phyloP scores from a whole-genome alignment of 2,329 filamentous ascomycete genomes.

The Canariomyces notabilis region DNA sequence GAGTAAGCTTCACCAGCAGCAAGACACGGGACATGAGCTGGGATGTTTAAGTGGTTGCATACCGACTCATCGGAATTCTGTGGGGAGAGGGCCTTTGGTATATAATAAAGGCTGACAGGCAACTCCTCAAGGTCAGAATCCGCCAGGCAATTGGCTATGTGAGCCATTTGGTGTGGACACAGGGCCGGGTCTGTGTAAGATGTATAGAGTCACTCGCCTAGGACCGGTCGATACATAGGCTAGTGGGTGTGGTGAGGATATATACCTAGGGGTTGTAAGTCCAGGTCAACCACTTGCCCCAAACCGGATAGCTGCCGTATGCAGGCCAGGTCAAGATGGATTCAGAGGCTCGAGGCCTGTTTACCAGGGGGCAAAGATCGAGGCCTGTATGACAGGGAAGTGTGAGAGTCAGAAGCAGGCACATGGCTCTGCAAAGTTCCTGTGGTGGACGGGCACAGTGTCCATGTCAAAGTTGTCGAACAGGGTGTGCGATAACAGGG shows the following conservation, averaged over 20 bases:
- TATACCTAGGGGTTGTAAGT: slow-evolving; percentile 29
- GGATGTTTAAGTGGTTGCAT: slow-evolving; percentile 32
- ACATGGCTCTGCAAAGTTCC: slow-evolving; percentile 8
- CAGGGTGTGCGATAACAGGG: neutral
- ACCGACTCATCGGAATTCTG: slow-evolving; percentile 43
- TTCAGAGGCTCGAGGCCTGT: slow-evolving; percentile 13
- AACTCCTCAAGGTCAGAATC: slow-evolving; percentile 41
- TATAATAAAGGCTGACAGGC: slow-evolving; percentile 39
- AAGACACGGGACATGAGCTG: slow-evolving; percentile 4
- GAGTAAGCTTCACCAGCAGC: slow-evolving; percentile 24
- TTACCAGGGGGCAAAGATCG: slow-evolving; percentile 12
- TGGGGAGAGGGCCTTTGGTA: slow-evolving; percentile 46
- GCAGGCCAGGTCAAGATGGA: slow-evolving; percentile 17
- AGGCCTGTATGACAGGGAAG: slow-evolving; percentile 13
- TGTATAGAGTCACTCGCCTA: slow-evolving; percentile 22
- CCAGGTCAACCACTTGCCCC: slow-evolving; percentile 9
- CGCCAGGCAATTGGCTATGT: slow-evolving; percentile 57
- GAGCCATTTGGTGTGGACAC: slow-evolving; percentile 47
- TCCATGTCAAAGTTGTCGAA: neutral
- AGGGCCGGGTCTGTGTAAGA: slow-evolving; percentile 25
- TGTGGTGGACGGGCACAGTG: slow-evolving; percentile 7
- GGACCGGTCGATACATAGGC: slow-evolving; percentile 28
- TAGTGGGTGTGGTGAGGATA: slow-evolving; percentile 26
- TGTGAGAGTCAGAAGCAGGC: slow-evolving; percentile 4
- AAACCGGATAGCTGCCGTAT: slow-evolving; percentile 6